Conservation (phyloP, 2,329 filamentous ascomycete genomes). For the Lasiodiplodia hormozganensis region DNA sequence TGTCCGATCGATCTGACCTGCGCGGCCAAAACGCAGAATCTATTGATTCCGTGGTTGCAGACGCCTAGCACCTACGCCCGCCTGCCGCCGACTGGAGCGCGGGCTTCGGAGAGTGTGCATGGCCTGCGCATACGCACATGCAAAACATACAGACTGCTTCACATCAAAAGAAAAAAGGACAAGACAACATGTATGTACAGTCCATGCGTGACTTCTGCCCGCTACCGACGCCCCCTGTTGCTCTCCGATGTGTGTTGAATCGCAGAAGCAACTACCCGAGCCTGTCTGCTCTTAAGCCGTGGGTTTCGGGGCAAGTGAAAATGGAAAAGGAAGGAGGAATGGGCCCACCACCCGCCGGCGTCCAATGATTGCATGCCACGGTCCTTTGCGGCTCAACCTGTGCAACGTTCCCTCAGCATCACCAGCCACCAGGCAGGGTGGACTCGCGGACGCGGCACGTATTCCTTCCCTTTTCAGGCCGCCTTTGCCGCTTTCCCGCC, state of each 20-base stretch:
- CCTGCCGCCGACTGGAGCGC: conserved; percentile 6
- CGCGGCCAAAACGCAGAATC: conserved; percentile 6
- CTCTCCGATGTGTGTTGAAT: not conserved
- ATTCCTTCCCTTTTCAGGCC: not conserved
- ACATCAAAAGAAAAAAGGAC: not conserved
- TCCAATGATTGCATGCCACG: conserved; percentile 20
- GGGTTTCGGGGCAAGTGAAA: not conserved
- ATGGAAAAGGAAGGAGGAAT: too few species aligned
- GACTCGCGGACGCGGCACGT: not conserved
- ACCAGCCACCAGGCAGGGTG: not conserved
- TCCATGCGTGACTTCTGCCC: conserved; percentile 6
- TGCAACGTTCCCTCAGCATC: not conserved
- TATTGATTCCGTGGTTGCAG: conserved; percentile 5
- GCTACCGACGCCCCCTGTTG: not conserved
- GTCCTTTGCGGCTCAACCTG: conserved; percentile 21
- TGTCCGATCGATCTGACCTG: conserved; percentile 18
- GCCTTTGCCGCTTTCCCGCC: not conserved
- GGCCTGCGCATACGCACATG: not conserved
- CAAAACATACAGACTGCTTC: conserved; percentile 3
- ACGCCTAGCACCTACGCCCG: not conserved
- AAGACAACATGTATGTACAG: not conserved
- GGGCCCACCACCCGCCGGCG: not conserved
- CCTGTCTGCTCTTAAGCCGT: not conserved
- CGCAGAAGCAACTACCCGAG: not conserved
- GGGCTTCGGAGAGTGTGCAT: not conserved